phyloP scores from a whole-genome alignment of 768 basidiomycete species.

The Leccinum disarticulatum region DNA sequence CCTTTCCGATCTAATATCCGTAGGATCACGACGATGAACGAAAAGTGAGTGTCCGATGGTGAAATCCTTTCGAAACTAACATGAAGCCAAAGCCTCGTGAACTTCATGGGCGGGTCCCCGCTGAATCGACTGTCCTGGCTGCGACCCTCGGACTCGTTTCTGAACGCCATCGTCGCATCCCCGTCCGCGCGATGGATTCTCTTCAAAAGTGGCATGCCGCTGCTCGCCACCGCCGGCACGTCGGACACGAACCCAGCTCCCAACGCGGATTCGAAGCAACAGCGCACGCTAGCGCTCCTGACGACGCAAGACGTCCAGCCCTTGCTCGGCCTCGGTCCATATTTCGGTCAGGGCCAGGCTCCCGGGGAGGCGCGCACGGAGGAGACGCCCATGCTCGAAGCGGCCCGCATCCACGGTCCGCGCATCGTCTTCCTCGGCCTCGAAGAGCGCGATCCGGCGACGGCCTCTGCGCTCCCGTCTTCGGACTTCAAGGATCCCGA shows the following conservation, averaged over 20 bases:
- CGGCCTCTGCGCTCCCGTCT: conserved; percentile 56
- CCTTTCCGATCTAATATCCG: neutral
- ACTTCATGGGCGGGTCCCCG: conserved; percentile 62
- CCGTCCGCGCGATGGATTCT: conserved; percentile 74
- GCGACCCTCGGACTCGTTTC: conserved; percentile 67
- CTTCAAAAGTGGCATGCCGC: conserved; percentile 72
- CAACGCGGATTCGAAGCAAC: neutral
- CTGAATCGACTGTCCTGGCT: conserved; percentile 84
- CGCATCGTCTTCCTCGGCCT: conserved; percentile 81
- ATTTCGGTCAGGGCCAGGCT: conserved; percentile 67
- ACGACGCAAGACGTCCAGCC: conserved; percentile 60
- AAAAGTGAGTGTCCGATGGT: conserved; percentile 27
- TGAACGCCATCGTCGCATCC: conserved; percentile 65
- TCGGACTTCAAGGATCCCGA: conserved; percentile 62
- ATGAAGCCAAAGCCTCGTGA: conserved; percentile 37
- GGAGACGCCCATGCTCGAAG: conserved; percentile 42
- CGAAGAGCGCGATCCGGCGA: conserved; percentile 52
- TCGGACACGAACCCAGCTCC: conserved; percentile 15
- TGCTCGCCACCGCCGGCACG: conserved; percentile 43
- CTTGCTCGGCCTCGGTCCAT: conserved; percentile 66
- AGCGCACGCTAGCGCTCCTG: conserved; percentile 49
- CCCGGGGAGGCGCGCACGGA: conserved; percentile 31
- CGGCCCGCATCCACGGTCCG: conserved; percentile 56
- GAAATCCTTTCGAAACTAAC: neutral
- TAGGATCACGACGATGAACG: conserved; percentile 26